Percentiles rank a stretch among this genome's conserved stretches.
These are phyloP conservation scores for Emydomyces testavorans DNA, from an alignment of 2,329 filamentous ascomycete genomes.

Conservation along the genomic window DNA sequence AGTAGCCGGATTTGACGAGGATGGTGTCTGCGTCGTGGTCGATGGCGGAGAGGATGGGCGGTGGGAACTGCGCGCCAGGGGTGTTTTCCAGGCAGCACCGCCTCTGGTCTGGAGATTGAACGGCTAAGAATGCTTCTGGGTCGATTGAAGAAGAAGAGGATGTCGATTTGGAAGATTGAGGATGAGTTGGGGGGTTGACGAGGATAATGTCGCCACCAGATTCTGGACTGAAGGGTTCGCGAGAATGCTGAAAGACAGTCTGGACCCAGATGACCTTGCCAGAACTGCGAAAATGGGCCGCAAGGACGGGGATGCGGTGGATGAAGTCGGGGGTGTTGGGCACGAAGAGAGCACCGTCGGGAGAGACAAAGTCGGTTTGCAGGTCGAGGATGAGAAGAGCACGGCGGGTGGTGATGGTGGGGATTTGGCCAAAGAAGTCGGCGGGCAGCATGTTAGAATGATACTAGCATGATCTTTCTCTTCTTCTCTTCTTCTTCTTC, in stretches of 20 bases:
- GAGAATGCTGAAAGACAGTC: conserved; percentile 57
- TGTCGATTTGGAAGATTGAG: too few relatives aligned
- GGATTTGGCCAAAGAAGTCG: conserved; percentile 12
- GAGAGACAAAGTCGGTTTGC: conserved; percentile 75
- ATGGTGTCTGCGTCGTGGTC: conserved; percentile 42
- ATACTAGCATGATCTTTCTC: background rate
- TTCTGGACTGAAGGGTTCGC: conserved; percentile 43
- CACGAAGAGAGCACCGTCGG: conserved; percentile 56
- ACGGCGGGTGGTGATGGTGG: conserved; percentile 44
- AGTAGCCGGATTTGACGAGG: conserved; percentile 68
- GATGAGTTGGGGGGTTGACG: conserved; percentile 24
- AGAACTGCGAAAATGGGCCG: conserved; percentile 49
- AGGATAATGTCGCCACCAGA: conserved; percentile 39
- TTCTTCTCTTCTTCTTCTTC: too few relatives aligned
- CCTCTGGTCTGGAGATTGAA: conserved; percentile 4
- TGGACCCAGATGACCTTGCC: conserved; percentile 76
- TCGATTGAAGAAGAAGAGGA: conserved; percentile 19
- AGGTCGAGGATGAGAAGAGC: conserved; percentile 76
- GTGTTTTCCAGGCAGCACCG: conserved; percentile 33
- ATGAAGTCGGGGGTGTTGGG: conserved; percentile 54
- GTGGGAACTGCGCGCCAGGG: conserved; percentile 40
- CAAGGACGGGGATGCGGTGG: conserved; percentile 53
- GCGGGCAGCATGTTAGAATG: conserved; percentile 8
- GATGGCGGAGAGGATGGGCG: conserved; percentile 40
- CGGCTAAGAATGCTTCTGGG: conserved; percentile 35